Base-by-base conservation (phyloP, 345 rosid species). In the Carallia brachiata region DNA sequence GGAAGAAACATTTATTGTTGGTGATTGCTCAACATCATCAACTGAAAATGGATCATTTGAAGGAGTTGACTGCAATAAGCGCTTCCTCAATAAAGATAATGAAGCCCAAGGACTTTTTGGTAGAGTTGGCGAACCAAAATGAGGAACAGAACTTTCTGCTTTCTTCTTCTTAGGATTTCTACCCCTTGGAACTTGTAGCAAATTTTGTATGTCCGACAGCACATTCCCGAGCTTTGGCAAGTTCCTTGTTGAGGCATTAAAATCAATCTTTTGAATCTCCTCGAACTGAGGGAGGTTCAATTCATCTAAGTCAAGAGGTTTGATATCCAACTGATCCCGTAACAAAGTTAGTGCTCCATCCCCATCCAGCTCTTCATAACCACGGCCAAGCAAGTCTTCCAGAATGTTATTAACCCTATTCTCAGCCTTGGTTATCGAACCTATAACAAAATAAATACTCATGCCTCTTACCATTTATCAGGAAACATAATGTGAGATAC, bases 261-360 rank as follows among this genome's bases (percentile, higher is more conserved):
- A 81, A 79, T 84, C 80, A 48, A 78, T 75, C 78, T 70, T 81
- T 63, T 64, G 83, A 57, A 85, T 73, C 71, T 80, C 85, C 71
- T 69, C 82, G 75, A 85, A 66, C 31, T 86, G 87, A 71, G 96
- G 92, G 59, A 92, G 82, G 76, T 77, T 47, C 63, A 92, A 61
- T 52, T 80, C 78, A 68, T 83, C 79, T 27, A 82, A 39, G 67
- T 71, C 70, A 77, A 83, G 65, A 65, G 93, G 78, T 78, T 86
- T 84, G 63, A 92, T 80, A 77, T 86, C 85, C 84, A 95, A 82
- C 31, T 31, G 76, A 63, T 86, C 86, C 71, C 81, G 83, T 63
- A 92, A 75, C 69, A 89, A 82, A 72, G 50, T 79, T 63, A 84
- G 39, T 5, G 86, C 83, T 34, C 80, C 86, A 74, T 84, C 94